These are phyloP conservation scores for Dendrobium huoshanense DNA, from an alignment of 106 monocot genomes.

Conservation along the genomic window DNA sequence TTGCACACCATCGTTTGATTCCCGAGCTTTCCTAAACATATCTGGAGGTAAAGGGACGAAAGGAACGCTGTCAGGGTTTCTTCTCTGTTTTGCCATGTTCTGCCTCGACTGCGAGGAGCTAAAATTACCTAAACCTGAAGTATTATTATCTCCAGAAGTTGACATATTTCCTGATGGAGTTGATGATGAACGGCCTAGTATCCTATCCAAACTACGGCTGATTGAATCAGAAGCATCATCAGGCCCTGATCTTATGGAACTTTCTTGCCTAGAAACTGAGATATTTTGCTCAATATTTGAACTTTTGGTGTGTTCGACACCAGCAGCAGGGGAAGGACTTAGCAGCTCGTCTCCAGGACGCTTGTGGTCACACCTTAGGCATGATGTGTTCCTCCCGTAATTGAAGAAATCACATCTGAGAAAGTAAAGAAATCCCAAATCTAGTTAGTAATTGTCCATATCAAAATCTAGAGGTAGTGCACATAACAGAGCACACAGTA, in stretches of 20 bases:
- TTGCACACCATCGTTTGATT: conserved; percentile 9
- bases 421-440: background rate
- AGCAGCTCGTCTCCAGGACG: conserved; percentile 39
- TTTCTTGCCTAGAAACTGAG: conserved; percentile 16
- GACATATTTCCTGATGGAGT: conserved; percentile 11
- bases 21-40: conserved; percentile 38
- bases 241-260: conserved; percentile 11
- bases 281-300: conserved; percentile 12
- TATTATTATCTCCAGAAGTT: conserved; percentile 8
- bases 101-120: conserved; percentile 12
- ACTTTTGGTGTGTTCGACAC: conserved; percentile 4
- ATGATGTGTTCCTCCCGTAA: conserved; percentile 77
- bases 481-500: background rate
- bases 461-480: background rate
- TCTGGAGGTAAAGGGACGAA: conserved; percentile 75
- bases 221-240: conserved; percentile 32
- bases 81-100: conserved; percentile 13
- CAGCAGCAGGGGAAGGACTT: conserved; percentile 5
- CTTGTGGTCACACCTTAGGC: conserved; percentile 88
- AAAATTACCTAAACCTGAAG: conserved; percentile 11
- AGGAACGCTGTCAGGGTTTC: conserved; percentile 47
- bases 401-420: conserved; percentile 87
- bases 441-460: background rate
- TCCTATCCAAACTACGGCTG: conserved; percentile 64
- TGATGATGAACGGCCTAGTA: conserved; percentile 50